Percentiles rank a stretch among this genome's conserved stretches.
Conservation (phyloP, 805 yeast species). For the Candida arabinofermentans region DNA sequence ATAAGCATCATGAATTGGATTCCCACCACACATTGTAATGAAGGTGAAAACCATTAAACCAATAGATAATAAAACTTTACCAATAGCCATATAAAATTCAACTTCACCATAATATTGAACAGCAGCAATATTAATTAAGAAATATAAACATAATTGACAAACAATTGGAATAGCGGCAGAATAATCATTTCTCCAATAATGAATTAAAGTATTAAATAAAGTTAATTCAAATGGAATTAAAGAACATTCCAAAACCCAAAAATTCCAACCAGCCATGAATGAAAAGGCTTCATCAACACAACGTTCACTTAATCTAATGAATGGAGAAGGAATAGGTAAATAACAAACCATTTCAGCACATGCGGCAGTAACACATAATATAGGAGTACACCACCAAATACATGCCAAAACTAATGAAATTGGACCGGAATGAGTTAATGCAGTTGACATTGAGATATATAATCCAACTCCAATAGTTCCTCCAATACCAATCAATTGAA, state of each 20-base stretch:
- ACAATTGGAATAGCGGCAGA: conserved; percentile 44
- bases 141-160: conserved; percentile 38
- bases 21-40: conserved; percentile 49
- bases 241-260: conserved; percentile 44
- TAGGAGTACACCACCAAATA: conserved; percentile 39
- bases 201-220: conserved; percentile 43
- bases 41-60: conserved; percentile 43
- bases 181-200: conserved; percentile 45
- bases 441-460: conserved; percentile 40
- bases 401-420: conserved; percentile 37
- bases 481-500: conserved; percentile 46
- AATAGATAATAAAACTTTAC: conserved; percentile 39
- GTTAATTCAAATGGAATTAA: conserved; percentile 48
- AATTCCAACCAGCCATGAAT: conserved; percentile 47
- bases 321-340: conserved; percentile 45
- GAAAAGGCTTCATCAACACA: conserved; percentile 44
- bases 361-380: conserved; percentile 37
- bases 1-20: conserved; percentile 39
- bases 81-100: conserved; percentile 43
- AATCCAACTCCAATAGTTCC: conserved; percentile 47
- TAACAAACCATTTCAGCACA: conserved; percentile 46
- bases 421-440: conserved; percentile 39
- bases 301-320: conserved; percentile 42
- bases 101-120: conserved; percentile 45
- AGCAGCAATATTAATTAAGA: conserved; percentile 39